phyloP scores from a whole-genome alignment of 768 basidiomycete genomes.

The Suillus subalutaceus region DNA sequence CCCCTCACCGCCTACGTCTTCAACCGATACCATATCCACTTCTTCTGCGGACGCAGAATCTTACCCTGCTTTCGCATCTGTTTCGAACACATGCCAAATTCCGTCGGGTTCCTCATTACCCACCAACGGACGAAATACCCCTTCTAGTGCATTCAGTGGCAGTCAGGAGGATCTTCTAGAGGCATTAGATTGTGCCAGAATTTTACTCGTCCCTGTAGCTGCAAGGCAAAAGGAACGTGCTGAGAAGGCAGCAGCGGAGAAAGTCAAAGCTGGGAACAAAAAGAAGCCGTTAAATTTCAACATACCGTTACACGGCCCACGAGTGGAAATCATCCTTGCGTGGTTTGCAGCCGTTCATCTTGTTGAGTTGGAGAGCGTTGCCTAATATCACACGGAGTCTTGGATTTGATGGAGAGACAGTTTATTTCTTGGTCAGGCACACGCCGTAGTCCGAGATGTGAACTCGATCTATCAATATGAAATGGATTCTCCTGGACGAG shows the following conservation, averaged over 20 bases:
- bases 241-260: constrained; percentile 55
- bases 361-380: constrained; percentile 61
- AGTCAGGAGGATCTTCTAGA: constrained; percentile 47
- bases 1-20: constrained; percentile 24
- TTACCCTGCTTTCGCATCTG: constrained; percentile 22
- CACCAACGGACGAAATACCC: constrained; percentile 27
- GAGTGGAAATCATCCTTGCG: constrained; percentile 83
- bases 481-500: constrained; percentile 5
- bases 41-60: constrained; percentile 29
- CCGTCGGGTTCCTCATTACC: constrained; percentile 17
- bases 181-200: constrained; percentile 67
- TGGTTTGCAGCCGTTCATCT: constrained; percentile 85
- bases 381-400: constrained; percentile 17
- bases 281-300: constrained; percentile 71
- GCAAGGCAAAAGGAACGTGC: constrained; percentile 63
- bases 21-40: constrained; percentile 27
- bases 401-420: constrained; percentile 10
- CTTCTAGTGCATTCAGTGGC: constrained; percentile 18
- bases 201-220: constrained; percentile 71
- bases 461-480: constrained; percentile 5
- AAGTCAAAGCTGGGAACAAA: constrained; percentile 44
- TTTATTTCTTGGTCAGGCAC: constrained; percentile 11
- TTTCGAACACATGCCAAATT: constrained; percentile 22
- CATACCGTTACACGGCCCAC: constrained; percentile 83
- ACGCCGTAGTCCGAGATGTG: constrained; percentile 5